Base-by-base conservation (phyloP, 371 early-diverging fungal genomes). In the Rozella allomycis region DNA sequence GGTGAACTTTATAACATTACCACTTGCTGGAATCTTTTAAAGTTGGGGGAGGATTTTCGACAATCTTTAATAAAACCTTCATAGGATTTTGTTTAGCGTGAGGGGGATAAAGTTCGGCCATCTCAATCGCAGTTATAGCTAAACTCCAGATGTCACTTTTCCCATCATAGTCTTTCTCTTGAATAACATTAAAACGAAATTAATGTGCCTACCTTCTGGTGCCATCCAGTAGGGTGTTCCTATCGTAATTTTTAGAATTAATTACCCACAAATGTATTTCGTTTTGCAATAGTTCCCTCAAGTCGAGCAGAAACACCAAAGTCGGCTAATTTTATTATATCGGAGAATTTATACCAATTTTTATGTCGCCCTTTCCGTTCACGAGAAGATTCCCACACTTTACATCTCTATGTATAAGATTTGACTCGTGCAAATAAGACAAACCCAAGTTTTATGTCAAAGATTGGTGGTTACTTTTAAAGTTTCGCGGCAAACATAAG, bases 281-380 rank as follows among this genome's bases (percentile, higher is more conserved):
- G 13, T 17, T 27, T 35, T n/a, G n/a, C n/a, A n/a, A n/a, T n/a
- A n/a, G n/a, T n/a, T n/a, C n/a, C n/a, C n/a, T n/a, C n/a, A n/a
- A n/a, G n/a, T n/a, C n/a, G 90, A 22, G 85, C 88, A 9, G 86
- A 83, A 8, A 94, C 93, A 19, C 96, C 96, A 63, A 94, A 94
- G 55, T 94, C 96, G 14, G 91, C 88, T 42, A 94, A 55, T 46
- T 91, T 88, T n/a, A 28, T n/a, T n/a, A n/a, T n/a, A n/a, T n/a
- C n/a, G n/a, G n/a, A 28, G 16, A 9, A 5, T n/a, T n/a, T n/a
- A 9, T 28, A 28, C 28, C 16, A 5, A 28, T 6, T 28, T 28
- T 28, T 32, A 90, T 86, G 42, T 71, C 70, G 17, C 86, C 86
- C 14, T 58, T 67, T 0, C 72, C 55, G 17, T 67, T 70, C 28